Evolutionary conservation across 768 basidiomycete species (phyloP), one percentile per base, ranked within the genome.

Genomic region (Boletus insuetus): DNA sequence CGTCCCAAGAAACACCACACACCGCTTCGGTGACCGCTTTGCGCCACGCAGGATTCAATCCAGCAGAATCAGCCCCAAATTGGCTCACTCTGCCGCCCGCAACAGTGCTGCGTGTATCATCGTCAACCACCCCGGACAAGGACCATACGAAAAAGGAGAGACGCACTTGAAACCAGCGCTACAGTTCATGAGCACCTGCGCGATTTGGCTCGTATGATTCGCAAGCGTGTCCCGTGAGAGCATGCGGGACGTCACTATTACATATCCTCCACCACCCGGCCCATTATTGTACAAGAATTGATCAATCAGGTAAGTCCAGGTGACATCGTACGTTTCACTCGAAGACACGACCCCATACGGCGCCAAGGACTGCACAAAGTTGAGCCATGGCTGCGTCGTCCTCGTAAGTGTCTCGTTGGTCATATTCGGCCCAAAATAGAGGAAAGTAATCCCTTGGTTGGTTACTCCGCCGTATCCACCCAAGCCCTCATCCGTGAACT

Each of bases 31-130:
- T 22, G 10, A 80, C 41, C 1, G 79, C 72, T 13, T 72, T 68
- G 16, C 81, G 70, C 79, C 81, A 83, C 0, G 74, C 76, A 13
- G 79, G 81, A 60, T 80, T 74, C 19, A 80, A 56, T 16, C 76
- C 80, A 11, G 68, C 68, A 1, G 77, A 71, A 41, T 73, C 66
- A 0, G 79, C 73, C n/a, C 73, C 12, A 13, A 67, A 46, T 64
- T 34, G 65, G 61, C 26, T 59, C 7, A 80, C 80, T 13, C 67
- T 74, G 3, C 82, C 81, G 1, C 81, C 80, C 6, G 67, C 75
- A 16, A 81, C 62, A 24, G 73, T 64, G 48, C 79, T 81, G 2
- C n/a, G 13, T 20, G 39, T 22, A 26, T 35, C 19, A 9, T 60
- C 56, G 24, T 66, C 58, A 40, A 58, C 42, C 51, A 41, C 14